Base-by-base conservation (phyloP, 495 filamentous ascomycete species). In the Daldinia caldariorum region DNA sequence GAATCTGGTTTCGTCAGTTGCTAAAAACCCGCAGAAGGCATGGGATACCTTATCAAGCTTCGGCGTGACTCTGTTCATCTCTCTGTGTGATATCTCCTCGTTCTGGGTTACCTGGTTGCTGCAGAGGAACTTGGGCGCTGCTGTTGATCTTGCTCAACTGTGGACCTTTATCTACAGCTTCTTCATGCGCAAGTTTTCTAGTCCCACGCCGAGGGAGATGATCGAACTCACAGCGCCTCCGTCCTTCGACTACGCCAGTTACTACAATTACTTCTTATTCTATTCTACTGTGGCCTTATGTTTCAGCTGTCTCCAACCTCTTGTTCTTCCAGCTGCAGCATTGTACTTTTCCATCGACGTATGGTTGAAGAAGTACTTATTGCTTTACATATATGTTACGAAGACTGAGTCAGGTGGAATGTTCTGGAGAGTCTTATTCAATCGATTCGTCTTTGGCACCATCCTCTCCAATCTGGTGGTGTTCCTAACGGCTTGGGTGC, bases 251-350 rank as follows among this genome's bases (percentile, higher is more conserved):
- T 99, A 97, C 73, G 93, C 95, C 56, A 92, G 87, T 65, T 97
- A 98, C 80, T 98, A 97, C 83, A 98, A 97, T 77, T 92, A 89
- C 79, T 97, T 97, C 79, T 84, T 98, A 16, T 99, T 92, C 81
- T 97, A 97, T 77, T 83, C 91, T 4, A 98, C 95, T 0, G 91
- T 97, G 35, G 90, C 92, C 2, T 83, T 99, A 37, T 93, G 89
- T 74, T 98, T 94, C 76, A 89, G 90, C 2, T 89, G 91, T 10
- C 79, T 97, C 45, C 95, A 98, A 79, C 95, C 95, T 0, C 86
- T 98, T 35, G 91, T 94, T 4, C 85, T 99, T n/a, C 92, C 92
- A 0, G 89, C 97, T 38, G 92, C 92, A 0, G 94, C 94, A 1
- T 73, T 98, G 18, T 99, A 97, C 81, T 98, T 98, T 77, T 82